Evolutionary conservation across 352 stramenopile species (phyloP).

Genomic region (Pythium chondricola): DNA sequence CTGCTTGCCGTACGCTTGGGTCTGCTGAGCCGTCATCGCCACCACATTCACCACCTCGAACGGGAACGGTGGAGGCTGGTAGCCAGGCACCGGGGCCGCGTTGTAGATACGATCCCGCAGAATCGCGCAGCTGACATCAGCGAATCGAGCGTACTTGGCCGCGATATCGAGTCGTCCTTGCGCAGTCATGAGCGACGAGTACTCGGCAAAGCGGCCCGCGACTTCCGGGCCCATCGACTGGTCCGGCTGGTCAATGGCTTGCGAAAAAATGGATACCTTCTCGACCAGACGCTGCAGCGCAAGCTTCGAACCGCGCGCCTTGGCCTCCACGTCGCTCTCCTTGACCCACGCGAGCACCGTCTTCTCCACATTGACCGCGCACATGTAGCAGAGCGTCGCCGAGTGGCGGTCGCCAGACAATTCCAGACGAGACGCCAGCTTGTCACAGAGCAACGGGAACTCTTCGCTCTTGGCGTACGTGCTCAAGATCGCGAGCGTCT

Average conservation of each 20-base stretch:
- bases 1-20: conserved; percentile 34
- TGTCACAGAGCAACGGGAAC: conserved; percentile 94
- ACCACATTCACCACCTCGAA: conserved; percentile 75
- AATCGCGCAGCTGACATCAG: conserved; percentile 69
- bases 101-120: conserved; percentile 86
- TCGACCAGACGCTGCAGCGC: conserved; percentile 96
- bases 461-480: conserved; percentile 97
- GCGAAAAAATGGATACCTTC: conserved; percentile 93
- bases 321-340: conserved; percentile 77
- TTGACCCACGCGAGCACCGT: conserved; percentile 87
- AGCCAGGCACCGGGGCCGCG: conserved; percentile 63
- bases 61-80: conserved; percentile 77
- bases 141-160: conserved; percentile 88
- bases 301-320: conserved; percentile 56
- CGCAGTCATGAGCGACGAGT: conserved; percentile 88
- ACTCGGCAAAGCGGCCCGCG: conserved; percentile 88
- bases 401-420: conserved; percentile 82
- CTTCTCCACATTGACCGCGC: conserved; percentile 88
- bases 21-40: conserved; percentile 43
- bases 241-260: conserved; percentile 78
- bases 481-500: conserved; percentile 96
- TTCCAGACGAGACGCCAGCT: conserved; percentile 91
- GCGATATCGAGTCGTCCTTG: conserved; percentile 91
- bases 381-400: conserved; percentile 97
- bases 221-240: conserved; percentile 86